A percentile compares a stretch with the other conserved stretches of the same genome.
These are phyloP conservation scores for Pleochaeta shiraiana DNA, from an alignment of 2,329 filamentous ascomycete genomes.

Conservation along the genomic window DNA sequence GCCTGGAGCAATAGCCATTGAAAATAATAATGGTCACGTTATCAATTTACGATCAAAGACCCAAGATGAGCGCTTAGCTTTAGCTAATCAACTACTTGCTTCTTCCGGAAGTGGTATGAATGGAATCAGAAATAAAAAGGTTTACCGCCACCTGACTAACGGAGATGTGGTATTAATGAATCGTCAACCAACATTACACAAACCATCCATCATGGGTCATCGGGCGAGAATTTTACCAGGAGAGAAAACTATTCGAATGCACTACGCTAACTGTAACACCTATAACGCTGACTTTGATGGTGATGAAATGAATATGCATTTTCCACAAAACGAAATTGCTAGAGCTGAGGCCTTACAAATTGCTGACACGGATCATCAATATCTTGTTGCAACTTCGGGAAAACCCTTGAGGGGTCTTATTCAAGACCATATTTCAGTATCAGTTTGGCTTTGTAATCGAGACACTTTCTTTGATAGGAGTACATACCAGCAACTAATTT, in stretches of 20 bases:
- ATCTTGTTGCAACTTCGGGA: constrained; percentile 79
- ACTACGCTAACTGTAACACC: constrained; percentile 98
- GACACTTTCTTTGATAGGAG: constrained; percentile 79
- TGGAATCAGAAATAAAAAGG: constrained; percentile 78
- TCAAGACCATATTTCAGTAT: constrained; percentile 95
- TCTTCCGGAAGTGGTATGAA: constrained; percentile 54
- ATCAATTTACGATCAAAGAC: constrained; percentile 75
- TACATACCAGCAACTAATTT: constrained; percentile 86
- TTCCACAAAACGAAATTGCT: constrained; percentile 90
- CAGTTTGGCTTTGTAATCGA: constrained; percentile 70
- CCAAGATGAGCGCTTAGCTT: constrained; percentile 62
- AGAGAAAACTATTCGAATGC: constrained; percentile 97
- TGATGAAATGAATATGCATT: constrained; percentile 99
- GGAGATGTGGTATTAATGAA: constrained; percentile 99
- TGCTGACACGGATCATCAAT: constrained; percentile 93
- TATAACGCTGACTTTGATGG: constrained; percentile 99
- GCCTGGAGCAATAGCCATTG: constrained; percentile 84
- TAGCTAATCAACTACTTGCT: constrained; percentile 84
- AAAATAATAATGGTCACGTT: constrained; percentile 87
- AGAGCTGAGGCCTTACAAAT: constrained; percentile 81
- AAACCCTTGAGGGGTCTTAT: constrained; percentile 90
- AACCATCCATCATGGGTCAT: constrained; percentile 98
- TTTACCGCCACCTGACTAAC: constrained; percentile 86
- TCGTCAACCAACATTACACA: constrained; percentile 90
- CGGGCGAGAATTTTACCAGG: constrained; percentile 76